Evolutionary conservation across 179 eudicot species (phyloP), one percentile per base, ranked within the genome.

Genomic region (Spergularia azorica): DNA sequence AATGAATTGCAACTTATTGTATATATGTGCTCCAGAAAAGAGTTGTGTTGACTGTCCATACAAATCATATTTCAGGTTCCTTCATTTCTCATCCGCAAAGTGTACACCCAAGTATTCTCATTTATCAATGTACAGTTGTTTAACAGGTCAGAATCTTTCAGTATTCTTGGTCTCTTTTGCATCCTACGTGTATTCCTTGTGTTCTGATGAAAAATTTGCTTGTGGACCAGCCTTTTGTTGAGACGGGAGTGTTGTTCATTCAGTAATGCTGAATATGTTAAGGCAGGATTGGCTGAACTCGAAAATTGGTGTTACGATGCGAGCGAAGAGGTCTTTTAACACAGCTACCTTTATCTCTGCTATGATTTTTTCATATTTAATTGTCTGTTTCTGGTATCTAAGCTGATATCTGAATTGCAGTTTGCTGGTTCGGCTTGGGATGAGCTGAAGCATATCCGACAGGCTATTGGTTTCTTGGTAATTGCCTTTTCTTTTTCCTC

Each of bases 391-490:
- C 71, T 48, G 63, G 38, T 69, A 65, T 59, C 77, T 77, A 39
- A 63, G 72, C 78, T 67, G 63, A 80, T 55, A 15, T 76, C 55
- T 67, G 2, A 66, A 66, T 81, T 76, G 26, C 98, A 93, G 98
- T 89, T 85, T 82, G 86, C 92, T 79, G 98, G 98, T 63, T 78
- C 88, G 5, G 89, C 98, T 59, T 93, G 98, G 97, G 96, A 92
- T 80, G 97, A 92, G 86, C 92, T 92, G 58, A 92, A 86, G 86
- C 97, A 92, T 81, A 91, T 91, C 60, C 88, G 94, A 79, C 97
- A 93, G 83, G 90, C 98, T 73, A 92, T 93, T 75, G 97, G 97
- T 67, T 93, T 93, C 83, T 80, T 93, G 95, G 97, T 93, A 91
- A 16, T 63, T 21, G 51, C n/a, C 55, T 74, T 70, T 55, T 6